Conservation (phyloP, 2,329 filamentous ascomycete species). For the Pseudonectria foliicola region DNA sequence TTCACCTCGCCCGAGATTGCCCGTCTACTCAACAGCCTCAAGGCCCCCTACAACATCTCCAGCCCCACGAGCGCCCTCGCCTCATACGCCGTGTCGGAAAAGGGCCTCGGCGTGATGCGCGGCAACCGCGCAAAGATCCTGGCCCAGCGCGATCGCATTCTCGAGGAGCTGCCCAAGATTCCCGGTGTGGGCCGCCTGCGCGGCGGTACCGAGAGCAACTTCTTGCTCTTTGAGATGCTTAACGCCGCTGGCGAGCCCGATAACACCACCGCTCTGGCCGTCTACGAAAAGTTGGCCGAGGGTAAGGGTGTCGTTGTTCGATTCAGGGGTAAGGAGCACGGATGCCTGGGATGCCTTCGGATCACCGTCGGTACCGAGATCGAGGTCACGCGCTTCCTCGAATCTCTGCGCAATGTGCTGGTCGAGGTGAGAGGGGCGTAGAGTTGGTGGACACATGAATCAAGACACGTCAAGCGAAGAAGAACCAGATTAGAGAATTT, state of each 20-base stretch:
- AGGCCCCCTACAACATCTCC: conserved; percentile 93
- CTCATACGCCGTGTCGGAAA: conserved; percentile 57
- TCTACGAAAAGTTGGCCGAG: conserved; percentile 82
- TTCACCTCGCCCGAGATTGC: conserved; percentile 74
- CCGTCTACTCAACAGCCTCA: conserved; percentile 77
- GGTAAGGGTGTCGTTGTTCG: conserved; percentile 83
- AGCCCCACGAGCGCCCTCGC: conserved; percentile 81
- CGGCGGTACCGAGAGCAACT: conserved; percentile 79
- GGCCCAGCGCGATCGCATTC: conserved; percentile 67
- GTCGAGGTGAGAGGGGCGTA: conserved; percentile 33
- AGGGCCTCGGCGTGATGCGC: conserved; percentile 67
- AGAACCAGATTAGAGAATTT: conserved; percentile 1
- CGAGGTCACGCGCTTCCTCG: conserved; percentile 74
- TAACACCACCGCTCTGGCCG: conserved; percentile 68
- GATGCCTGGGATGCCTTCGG: conserved; percentile 80
- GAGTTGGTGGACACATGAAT: neutral
- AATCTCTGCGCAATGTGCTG: conserved; percentile 51
- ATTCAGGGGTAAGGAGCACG: conserved; percentile 87
- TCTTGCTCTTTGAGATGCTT: conserved; percentile 83
- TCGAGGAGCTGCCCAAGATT: conserved; percentile 66
- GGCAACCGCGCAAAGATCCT: conserved; percentile 63
- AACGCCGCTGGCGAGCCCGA: conserved; percentile 65
- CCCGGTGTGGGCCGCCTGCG: conserved; percentile 72
- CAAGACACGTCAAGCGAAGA: neutral
- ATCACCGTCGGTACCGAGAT: conserved; percentile 87